Conservation (phyloP, 306 rosid genomes). For the Pyrus pyrifolia region DNA sequence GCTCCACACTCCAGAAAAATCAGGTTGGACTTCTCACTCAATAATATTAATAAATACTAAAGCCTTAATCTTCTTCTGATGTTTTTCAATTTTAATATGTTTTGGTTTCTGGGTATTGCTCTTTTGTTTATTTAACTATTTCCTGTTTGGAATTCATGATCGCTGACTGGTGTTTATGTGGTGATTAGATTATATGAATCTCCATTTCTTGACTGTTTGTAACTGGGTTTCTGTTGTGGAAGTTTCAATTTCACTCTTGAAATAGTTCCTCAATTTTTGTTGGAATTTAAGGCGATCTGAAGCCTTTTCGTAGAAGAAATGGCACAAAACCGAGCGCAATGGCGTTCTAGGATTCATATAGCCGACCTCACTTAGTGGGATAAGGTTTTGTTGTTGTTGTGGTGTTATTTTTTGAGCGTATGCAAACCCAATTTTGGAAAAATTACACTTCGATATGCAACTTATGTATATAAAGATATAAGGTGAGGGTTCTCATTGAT, state of each 20-base stretch:
- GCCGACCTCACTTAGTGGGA: too few species aligned
- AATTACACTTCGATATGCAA: neutral
- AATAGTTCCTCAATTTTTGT: neutral
- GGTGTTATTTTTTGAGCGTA: neutral
- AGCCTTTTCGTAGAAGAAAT: neutral
- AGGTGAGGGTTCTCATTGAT: neutral
- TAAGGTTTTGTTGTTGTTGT: too few species aligned
- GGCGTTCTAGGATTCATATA: too few species aligned
- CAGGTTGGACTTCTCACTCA: neutral
- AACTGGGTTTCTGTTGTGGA: neutral
- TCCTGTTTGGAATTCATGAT: too few species aligned
- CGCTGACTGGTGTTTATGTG: neutral
- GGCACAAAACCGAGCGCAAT: too few species aligned
- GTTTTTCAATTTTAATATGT: neutral
- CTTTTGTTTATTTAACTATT: too few species aligned
- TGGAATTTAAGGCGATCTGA: neutral
- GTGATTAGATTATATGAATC: neutral
- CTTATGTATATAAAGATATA: neutral
- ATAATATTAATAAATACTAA: neutral
- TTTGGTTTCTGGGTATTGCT: neutral
- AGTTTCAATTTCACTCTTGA: neutral
- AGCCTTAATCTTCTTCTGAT: neutral
- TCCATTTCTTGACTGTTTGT: neutral
- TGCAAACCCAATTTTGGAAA: too few species aligned
- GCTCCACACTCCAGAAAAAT: neutral